Base-by-base conservation (phyloP, 805 yeast genomes). In the Lachancea fermentati region DNA sequence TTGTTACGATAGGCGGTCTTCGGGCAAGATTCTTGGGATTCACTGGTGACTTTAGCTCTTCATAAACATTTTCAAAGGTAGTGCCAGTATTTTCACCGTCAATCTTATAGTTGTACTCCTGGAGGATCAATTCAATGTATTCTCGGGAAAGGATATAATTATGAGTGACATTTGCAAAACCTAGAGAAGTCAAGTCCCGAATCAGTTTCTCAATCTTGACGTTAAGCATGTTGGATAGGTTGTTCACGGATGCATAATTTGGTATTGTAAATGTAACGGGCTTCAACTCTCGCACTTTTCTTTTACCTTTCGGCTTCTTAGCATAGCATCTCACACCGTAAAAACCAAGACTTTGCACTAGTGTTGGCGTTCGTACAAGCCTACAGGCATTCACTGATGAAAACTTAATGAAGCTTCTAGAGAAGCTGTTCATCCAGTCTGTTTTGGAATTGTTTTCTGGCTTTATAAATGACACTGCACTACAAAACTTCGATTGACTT, bases 1-100 rank as follows among this genome's bases (percentile, higher is more conserved):
- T 85, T 0, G 98, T 89, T 4, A 93, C 97, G 17, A 93, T 82
- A 0, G 98, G 98, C 0, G 98, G 88, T 48, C 97, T 69, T 5
- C 79, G 70, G 33, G 75, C 77, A 47, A 82, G 58, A 16, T 63
- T 54, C 2, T 65, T 69, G 0, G 85, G 75, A 2, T 66, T 57
- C 14, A 55, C 51, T 0, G 79, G 75, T 12, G 74, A 69, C 13
- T 86, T 78, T 46, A 80, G 76, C 38, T 81, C 62, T 45, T 78
- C 81, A 11, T 71, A 72, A 2, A 84, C 80, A 4, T 71, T 66
- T n/a, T 70, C 72, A 36, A 78, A 83, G 43, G 74, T 78, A 37
- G 70, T 63, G 43, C 47, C 50, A 22, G 58, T 46, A 25, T 31
- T 44, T 41, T 24, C 44, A 41, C 32, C 47, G 14, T 54, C 59